Evolutionary conservation across 768 basidiomycete species (phyloP).

Genomic region (Pleurotus tuber-regium): DNA sequence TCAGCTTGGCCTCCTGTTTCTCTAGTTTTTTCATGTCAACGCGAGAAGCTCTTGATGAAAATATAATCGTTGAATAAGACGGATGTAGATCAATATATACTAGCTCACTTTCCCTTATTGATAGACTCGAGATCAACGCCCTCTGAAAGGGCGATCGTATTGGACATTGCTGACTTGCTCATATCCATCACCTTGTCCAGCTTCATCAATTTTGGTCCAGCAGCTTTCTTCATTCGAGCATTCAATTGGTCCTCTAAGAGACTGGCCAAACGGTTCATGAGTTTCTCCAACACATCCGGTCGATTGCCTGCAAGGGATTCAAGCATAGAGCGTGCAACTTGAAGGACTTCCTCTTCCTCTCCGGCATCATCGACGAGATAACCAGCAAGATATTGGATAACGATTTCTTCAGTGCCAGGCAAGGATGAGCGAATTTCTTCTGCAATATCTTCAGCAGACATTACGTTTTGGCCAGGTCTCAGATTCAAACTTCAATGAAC

Average conservation of each 20-base stretch:
- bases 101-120: slow-evolving; percentile 85
- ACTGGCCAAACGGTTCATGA: slow-evolving; percentile 64
- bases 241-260: slow-evolving; percentile 65
- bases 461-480: too few species aligned
- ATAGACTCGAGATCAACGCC: slow-evolving; percentile 90
- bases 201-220: slow-evolving; percentile 69
- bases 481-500: too few species aligned
- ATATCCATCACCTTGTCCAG: slow-evolving; percentile 88
- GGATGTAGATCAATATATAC: not conserved
- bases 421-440: slow-evolving; percentile 70
- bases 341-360: slow-evolving; percentile 85
- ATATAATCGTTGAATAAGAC: slow-evolving; percentile 15
- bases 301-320: slow-evolving; percentile 70
- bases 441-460: slow-evolving; percentile 76
- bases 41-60: slow-evolving; percentile 65
- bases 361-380: slow-evolving; percentile 87
- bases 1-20: slow-evolving; percentile 95
- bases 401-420: slow-evolving; percentile 79
- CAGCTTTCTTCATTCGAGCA: slow-evolving; percentile 51
- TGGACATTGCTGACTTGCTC: slow-evolving; percentile 79
- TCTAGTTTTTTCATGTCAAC: slow-evolving; percentile 96
- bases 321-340: slow-evolving; percentile 70
- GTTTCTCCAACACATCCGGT: slow-evolving; percentile 54
- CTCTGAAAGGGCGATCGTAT: slow-evolving; percentile 74
- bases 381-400: slow-evolving; percentile 85